Base-by-base conservation (phyloP, 1,139 yeast genomes). In the Diutina scorzettiae region DNA sequence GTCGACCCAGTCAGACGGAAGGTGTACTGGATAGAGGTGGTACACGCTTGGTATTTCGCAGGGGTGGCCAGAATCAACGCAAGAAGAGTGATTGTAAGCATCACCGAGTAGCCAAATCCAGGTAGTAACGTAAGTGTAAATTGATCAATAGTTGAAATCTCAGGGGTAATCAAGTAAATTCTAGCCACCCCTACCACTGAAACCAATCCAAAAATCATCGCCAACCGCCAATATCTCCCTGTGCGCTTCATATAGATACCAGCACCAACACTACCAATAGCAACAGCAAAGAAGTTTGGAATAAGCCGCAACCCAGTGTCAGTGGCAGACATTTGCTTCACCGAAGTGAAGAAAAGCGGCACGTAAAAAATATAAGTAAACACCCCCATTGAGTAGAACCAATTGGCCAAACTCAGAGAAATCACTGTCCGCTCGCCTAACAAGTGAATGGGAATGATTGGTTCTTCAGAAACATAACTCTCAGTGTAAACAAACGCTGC, bases 1-100 rank as follows among this genome's bases (percentile, higher is more conserved):
- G 87, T 79, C 1, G 85, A 78, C 0, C 89, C 91, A 5, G 82
- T 75, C 2, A 87, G 78, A 50, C 89, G 65, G 60, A 79, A 81
- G 3, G 84, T 78, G 55, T 81, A 81, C 50, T 81, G 85, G 46
- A 81, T 80, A 1, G 86, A 78, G 0, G 91, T 81, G 0, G 84
- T 74, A 6, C 81, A 73, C 4, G 89, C 89, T 56, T 81, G 89
- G 49, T 66, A 70, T 47, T 75, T 72, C 33, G 60, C 64, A 2
- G 83, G 82, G 8, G 70, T 76, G 1, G 77, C 71, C 0, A 86
- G 78, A 45, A 81, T 79, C 60, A 81, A 66, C 1, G 87, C 79
- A 40, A 81, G 59, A 42, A 81, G 62, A 0, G 87, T 76, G 12
- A 81, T 72, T 0, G 89, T 81, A 48, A 81, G 69, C 57, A 81